Percentiles rank a stretch among this genome's conserved stretches.
Evolutionary conservation across 2,329 filamentous ascomycete genomes (phyloP).

Genomic region (Ilyonectria robusta): DNA sequence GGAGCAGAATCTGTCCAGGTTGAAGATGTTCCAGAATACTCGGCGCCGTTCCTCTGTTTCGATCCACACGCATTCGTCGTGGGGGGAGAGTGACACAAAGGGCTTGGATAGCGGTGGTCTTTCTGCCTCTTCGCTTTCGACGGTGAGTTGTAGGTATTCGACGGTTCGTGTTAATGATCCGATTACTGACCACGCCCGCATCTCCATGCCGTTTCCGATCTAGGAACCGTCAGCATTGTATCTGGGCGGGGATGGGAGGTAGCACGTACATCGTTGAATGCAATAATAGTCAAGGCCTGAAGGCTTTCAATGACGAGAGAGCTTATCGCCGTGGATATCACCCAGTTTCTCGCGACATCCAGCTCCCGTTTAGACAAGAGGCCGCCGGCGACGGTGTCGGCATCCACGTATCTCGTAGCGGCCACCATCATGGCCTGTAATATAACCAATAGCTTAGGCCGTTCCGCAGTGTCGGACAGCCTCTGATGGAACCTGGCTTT

Average conservation of each 20-base stretch:
- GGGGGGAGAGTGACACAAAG: conserved; percentile 46
- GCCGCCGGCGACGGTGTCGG: conserved; percentile 37
- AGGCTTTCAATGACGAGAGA: conserved; percentile 53
- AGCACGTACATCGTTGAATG: conserved; percentile 52
- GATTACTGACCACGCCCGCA: conserved; percentile 25
- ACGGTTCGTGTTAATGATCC: conserved; percentile 46
- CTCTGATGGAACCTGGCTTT: conserved; percentile 47
- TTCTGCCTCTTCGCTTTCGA: conserved; percentile 48
- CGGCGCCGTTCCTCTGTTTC: conserved; percentile 51
- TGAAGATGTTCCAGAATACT: conserved; percentile 56
- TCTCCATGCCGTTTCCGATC: conserved; percentile 42
- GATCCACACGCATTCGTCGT: conserved; percentile 42
- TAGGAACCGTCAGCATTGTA: conserved; percentile 35
- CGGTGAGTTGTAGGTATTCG: conserved; percentile 46
- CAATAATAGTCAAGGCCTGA: conserved; percentile 54
- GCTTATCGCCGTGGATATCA: conserved; percentile 48
- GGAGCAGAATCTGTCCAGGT: conserved; percentile 52
- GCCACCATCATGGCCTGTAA: conserved; percentile 53
- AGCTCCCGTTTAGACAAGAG: not conserved
- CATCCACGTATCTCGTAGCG: conserved; percentile 43
- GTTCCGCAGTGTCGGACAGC: conserved; percentile 40
- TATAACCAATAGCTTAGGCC: conserved; percentile 47
- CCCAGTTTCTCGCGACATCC: conserved; percentile 21
- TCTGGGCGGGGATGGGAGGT: conserved; percentile 33
- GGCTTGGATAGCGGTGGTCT: conserved; percentile 46